Evolutionary conservation across 345 rosid genomes (phyloP), one percentile per base, ranked within the genome.

Genomic region (Lepidium didymum): DNA sequence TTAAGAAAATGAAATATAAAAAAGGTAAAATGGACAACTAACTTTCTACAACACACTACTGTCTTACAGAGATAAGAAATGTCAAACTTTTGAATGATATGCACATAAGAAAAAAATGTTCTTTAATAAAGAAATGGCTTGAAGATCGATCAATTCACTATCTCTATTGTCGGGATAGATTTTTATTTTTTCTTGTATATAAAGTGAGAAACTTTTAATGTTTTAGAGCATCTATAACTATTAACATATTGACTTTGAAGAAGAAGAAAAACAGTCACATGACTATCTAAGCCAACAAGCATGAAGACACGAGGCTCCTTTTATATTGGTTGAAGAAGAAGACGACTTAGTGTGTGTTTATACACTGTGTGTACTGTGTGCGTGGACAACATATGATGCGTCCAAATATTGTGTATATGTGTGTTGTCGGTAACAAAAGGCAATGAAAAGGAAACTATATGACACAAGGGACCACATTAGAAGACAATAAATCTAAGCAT

Each of bases 341-440:
- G 68, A 58, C 0, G 62, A 63, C 16, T 41, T 38, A 21, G 29
- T 40, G 41, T 58, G 58, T 41, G 27, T 52, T 47, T 13, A 29
- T 42, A 45, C 21, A 27, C 15, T 19, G 72, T 51, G 67, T 58
- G 61, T n/a, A n/a, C n/a, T n/a, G n/a, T n/a, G n/a, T 56, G 56
- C 63, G 69, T 53, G 78, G 74, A 47, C 52, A 75, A 68, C 54
- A 55, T 55, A 54, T 54, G 59, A 31, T 62, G 56, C 19, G 44
- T 68, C 78, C 69, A 68, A 67, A 27, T 27, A 2, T 68, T 54
- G 36, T 56, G 31, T 27, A 27, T 27, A 72, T 23, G 69, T n/a
- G n/a, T 67, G 78, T 74, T 67, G 78, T 74, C 78, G 73, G 74
- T 68, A 74, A 75, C 52, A 45, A 75, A 75, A 75, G 69, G 60